Percentiles rank a stretch among this genome's conserved stretches.
phyloP scores from a whole-genome alignment of 257 asterid species.

The Jasminum sambac region DNA sequence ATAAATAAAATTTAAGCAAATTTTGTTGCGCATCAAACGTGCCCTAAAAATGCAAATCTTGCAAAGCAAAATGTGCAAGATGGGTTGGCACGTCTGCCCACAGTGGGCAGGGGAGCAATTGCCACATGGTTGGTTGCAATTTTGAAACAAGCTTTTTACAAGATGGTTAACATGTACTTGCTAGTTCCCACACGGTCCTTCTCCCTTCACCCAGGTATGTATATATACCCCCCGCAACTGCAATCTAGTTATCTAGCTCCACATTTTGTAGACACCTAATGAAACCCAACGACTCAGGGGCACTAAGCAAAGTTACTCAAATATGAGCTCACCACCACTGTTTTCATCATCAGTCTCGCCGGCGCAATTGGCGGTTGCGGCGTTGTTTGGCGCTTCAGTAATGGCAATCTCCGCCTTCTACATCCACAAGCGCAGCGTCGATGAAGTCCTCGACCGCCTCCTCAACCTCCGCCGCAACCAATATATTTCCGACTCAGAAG shows the following conservation, averaged over 20 bases:
- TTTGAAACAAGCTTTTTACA: too few relatives aligned
- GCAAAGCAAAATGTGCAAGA: too few relatives aligned
- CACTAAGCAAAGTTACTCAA: not conserved
- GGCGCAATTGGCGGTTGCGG: conserved; percentile 69
- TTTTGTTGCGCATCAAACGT: too few relatives aligned
- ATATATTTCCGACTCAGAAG: conserved; percentile 30
- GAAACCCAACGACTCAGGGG: conserved; percentile 26
- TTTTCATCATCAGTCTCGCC: conserved; percentile 48
- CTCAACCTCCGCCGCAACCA: conserved; percentile 61
- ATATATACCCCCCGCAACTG: not conserved
- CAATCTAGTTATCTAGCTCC: too few relatives aligned
- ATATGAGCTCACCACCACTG: conserved; percentile 43
- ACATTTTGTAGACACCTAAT: conserved; percentile 34
- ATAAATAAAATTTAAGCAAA: too few relatives aligned
- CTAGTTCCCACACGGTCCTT: too few relatives aligned
- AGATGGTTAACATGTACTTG: too few relatives aligned
- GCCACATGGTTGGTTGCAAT: too few relatives aligned
- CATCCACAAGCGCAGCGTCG: conserved; percentile 89
- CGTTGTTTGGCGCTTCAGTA: conserved; percentile 85
- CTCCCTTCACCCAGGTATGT: not conserved
- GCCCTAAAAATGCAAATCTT: too few relatives aligned
- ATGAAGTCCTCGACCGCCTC: conserved; percentile 82
- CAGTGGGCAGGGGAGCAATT: too few relatives aligned
- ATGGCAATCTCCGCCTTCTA: conserved; percentile 91
- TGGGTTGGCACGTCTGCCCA: too few relatives aligned